These are phyloP conservation scores for Flagelloscypha sp. DNA, from an alignment of 768 basidiomycete genomes.

Conservation along the genomic window DNA sequence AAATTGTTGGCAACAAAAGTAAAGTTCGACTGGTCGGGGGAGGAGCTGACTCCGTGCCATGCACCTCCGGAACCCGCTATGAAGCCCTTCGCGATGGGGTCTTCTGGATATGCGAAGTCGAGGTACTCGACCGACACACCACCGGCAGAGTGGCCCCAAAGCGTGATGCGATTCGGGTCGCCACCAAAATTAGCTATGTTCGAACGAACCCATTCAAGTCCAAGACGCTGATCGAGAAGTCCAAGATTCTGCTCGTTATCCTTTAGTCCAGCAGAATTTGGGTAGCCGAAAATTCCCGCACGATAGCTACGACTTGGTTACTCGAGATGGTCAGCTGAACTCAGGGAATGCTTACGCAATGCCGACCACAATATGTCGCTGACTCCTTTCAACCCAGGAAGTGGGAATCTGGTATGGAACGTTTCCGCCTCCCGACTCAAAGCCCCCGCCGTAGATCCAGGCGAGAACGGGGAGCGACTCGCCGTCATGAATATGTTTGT, in stretches of 20 bases:
- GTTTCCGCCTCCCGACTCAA: slow-evolving; percentile 7
- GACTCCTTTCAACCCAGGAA: slow-evolving; percentile 9
- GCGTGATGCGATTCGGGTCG: slow-evolving; percentile 17
- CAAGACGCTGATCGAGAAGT: slow-evolving; percentile 20
- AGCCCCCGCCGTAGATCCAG: slow-evolving; percentile 10
- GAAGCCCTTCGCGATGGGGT: slow-evolving; percentile 8
- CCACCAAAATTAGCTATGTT: slow-evolving; percentile 24
- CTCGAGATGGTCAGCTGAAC: no score
- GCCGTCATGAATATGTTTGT: slow-evolving; percentile 3
- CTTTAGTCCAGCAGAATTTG: slow-evolving; percentile 7
- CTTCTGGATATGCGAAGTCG: slow-evolving; percentile 5
- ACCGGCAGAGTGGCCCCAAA: slow-evolving; percentile 14
- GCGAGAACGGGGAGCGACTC: slow-evolving; percentile 10
- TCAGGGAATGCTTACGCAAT: no score
- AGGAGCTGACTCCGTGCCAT: neutral
- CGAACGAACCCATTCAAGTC: slow-evolving; percentile 21
- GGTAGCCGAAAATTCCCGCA: slow-evolving; percentile 9
- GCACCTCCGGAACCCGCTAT: slow-evolving; percentile 8
- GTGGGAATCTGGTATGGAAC: slow-evolving; percentile 10
- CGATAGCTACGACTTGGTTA: no score
- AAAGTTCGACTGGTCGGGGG: slow-evolving; percentile 4
- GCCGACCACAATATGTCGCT: slow-evolving; percentile 9
- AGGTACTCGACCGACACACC: slow-evolving; percentile 2
- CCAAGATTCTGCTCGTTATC: slow-evolving; percentile 22
- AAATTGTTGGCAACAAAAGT: slow-evolving; percentile 8